phyloP scores from a whole-genome alignment of 1,139 yeast species.

The Geotrichum fermentans region DNA sequence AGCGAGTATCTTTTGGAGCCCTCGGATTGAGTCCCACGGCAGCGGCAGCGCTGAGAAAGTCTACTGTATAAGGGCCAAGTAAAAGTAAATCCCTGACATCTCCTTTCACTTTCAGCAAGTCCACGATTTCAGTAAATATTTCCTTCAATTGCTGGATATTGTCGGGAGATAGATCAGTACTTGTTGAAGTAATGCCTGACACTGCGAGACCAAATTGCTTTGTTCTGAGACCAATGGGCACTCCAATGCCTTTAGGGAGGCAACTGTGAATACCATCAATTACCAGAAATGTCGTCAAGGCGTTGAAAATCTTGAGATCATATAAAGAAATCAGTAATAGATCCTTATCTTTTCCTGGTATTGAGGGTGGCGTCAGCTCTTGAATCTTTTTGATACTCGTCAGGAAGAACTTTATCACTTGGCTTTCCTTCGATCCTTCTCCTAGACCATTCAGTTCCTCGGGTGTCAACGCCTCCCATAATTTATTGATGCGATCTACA shows the following conservation, averaged over 20 bases:
- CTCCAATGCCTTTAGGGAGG: slow-evolving; percentile 52
- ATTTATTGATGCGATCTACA: slow-evolving; percentile 1
- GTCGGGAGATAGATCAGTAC: slow-evolving; percentile 2
- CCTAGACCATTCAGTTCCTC: not conserved
- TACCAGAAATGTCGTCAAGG: slow-evolving; percentile 57
- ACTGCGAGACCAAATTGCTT: slow-evolving; percentile 22
- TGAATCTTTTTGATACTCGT: slow-evolving; percentile 12
- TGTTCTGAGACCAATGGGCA: slow-evolving; percentile 58
- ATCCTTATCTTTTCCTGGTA: slow-evolving; percentile 4
- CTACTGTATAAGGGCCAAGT: slow-evolving; percentile 51
- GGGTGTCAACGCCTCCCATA: slow-evolving; percentile 1
- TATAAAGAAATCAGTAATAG: slow-evolving; percentile 67
- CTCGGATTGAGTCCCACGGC: slow-evolving; percentile 47
- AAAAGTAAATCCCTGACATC: slow-evolving; percentile 41
- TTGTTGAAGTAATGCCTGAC: slow-evolving; percentile 4
- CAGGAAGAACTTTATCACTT: slow-evolving; percentile 11
- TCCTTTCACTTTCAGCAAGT: slow-evolving; percentile 59
- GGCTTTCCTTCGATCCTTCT: not conserved
- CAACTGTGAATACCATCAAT: slow-evolving; percentile 69
- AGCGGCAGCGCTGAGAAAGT: slow-evolving; percentile 55
- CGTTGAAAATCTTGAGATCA: slow-evolving; percentile 72
- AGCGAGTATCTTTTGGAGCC: slow-evolving; percentile 8
- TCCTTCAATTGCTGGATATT: slow-evolving; percentile 35
- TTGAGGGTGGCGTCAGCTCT: slow-evolving; percentile 5
- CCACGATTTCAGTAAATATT: slow-evolving; percentile 44